Conservation (phyloP, 768 basidiomycete species). For the Boletales sp. region DNA sequence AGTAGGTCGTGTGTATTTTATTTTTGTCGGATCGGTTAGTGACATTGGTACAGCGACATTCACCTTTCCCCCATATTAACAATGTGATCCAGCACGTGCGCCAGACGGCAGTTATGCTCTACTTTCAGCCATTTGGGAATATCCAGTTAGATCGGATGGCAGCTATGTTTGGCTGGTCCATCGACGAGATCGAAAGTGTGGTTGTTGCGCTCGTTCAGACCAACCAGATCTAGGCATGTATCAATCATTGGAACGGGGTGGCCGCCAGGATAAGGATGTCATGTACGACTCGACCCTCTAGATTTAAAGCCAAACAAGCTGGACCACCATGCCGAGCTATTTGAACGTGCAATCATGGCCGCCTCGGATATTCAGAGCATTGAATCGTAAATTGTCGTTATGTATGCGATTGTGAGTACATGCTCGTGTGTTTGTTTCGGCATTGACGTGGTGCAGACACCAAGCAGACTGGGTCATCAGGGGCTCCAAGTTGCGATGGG, state of each 20-base stretch:
- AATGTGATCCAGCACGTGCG: conserved; percentile 67
- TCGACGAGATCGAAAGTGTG: conserved; percentile 66
- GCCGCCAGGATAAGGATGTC: neutral
- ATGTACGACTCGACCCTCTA: conserved; percentile 21
- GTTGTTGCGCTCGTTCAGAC: conserved; percentile 76
- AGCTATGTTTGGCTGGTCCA: conserved; percentile 75
- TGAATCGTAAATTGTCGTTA: no score
- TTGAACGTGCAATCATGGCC: no score
- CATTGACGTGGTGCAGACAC: conserved; percentile 45
- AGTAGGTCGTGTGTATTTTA: conserved; percentile 38
- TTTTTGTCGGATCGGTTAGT: neutral
- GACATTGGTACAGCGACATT: conserved; percentile 53
- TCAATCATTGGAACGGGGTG: conserved; percentile 89
- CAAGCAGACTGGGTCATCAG: conserved; percentile 78
- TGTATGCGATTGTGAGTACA: conserved; percentile 35
- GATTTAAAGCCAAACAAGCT: conserved; percentile 79
- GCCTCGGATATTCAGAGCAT: no score
- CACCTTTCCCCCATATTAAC: conserved; percentile 67
- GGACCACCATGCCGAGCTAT: conserved; percentile 52
- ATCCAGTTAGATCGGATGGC: conserved; percentile 85
- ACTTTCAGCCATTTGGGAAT: conserved; percentile 86
- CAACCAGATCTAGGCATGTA: conserved; percentile 74
- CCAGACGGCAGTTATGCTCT: conserved; percentile 76
- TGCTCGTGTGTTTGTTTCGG: neutral
- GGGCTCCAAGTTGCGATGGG: conserved; percentile 45